Conservation (phyloP, 1,139 yeast genomes). For the Suzukiozyma palmioleophila region DNA sequence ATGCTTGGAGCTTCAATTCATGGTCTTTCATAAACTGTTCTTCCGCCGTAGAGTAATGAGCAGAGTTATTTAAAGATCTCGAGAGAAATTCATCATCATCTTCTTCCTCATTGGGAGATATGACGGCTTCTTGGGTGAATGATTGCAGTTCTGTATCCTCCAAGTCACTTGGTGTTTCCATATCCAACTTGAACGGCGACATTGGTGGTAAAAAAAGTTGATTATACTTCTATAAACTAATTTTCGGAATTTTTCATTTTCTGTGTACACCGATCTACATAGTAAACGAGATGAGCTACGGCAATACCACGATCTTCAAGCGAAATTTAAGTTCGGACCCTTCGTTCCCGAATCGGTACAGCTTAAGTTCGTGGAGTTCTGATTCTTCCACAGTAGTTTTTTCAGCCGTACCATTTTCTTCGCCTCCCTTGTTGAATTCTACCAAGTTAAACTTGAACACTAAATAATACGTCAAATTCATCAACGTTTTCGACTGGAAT, state of each 20-base stretch:
- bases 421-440: constrained; percentile 15
- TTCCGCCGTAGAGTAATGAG: constrained; percentile 64
- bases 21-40: constrained; percentile 64
- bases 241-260: background rate
- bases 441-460: constrained; percentile 36
- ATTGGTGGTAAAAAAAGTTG: background rate
- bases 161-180: constrained; percentile 5
- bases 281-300: background rate
- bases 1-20: constrained; percentile 65
- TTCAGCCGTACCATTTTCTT: constrained; percentile 4
- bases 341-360: constrained; percentile 22
- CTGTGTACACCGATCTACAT: background rate
- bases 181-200: constrained; percentile 6
- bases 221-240: background rate
- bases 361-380: background rate
- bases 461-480: constrained; percentile 35
- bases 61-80: constrained; percentile 34
- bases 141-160: constrained; percentile 12
- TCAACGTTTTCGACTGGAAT: constrained; percentile 32
- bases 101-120: constrained; percentile 20
- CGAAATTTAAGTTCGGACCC: constrained; percentile 35
- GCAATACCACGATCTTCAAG: constrained; percentile 10
- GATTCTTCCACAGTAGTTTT: background rate
- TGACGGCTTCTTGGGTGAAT: constrained; percentile 26
- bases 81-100: constrained; percentile 28